These are phyloP conservation scores for Mortierella sp. DNA, from an alignment of 371 early-diverging fungal species.

Conservation along the genomic window DNA sequence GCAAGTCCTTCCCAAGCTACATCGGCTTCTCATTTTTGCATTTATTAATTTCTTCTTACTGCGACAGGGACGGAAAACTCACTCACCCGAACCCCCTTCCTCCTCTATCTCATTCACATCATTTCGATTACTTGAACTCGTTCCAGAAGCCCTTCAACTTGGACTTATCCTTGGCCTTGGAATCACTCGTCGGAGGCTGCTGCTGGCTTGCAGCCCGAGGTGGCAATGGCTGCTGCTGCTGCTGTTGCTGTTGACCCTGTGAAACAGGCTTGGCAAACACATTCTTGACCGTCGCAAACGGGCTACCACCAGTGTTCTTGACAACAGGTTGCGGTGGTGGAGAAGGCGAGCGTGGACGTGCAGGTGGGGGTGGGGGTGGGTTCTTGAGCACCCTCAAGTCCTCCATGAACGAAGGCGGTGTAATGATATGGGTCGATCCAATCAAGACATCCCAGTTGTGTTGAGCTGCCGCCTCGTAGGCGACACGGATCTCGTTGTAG, in stretches of 20 bases:
- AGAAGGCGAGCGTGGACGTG: slow-evolving; percentile 56
- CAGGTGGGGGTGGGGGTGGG: slow-evolving; percentile 55
- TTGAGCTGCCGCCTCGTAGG: slow-evolving; percentile 85
- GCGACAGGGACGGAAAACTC: neutral
- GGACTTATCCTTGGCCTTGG: slow-evolving; percentile 42
- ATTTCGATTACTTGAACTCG: slow-evolving; percentile 16
- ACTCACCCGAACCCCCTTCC: too few species aligned
- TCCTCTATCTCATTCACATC: neutral
- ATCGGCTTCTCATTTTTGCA: neutral
- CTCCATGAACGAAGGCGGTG: slow-evolving; percentile 84
- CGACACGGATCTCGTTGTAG: slow-evolving; percentile 88
- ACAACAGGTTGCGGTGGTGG: slow-evolving; percentile 34
- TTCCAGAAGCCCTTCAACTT: slow-evolving; percentile 49
- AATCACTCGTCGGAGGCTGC: slow-evolving; percentile 32
- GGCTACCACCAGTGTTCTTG: slow-evolving; percentile 14
- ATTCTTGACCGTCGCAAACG: slow-evolving; percentile 51
- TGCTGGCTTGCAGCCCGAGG: slow-evolving; percentile 35
- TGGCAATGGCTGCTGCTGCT: slow-evolving; percentile 28
- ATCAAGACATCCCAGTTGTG: slow-evolving; percentile 86
- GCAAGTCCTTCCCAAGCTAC: neutral
- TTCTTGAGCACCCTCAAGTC: slow-evolving; percentile 65
- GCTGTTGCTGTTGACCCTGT: slow-evolving; percentile 24
- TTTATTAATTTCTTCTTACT: neutral
- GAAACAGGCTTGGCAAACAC: slow-evolving; percentile 31
- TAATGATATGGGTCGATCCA: slow-evolving; percentile 86